phyloP scores from a whole-genome alignment of 768 basidiomycete genomes.

The Lactarius hatsudake region DNA sequence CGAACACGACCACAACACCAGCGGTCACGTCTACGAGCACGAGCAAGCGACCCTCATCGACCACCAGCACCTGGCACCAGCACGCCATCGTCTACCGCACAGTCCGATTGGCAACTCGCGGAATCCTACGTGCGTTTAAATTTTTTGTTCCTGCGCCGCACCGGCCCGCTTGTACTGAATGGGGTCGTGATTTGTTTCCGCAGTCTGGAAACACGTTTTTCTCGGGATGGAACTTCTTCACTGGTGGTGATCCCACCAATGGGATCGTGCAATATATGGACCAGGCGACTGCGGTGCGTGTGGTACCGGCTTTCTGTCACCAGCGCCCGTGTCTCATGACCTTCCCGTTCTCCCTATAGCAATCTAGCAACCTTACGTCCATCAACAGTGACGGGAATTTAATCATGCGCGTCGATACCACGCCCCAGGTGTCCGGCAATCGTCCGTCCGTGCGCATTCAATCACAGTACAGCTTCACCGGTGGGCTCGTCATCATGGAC shows the following conservation, averaged over 20 bases:
- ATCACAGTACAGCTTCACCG: constrained; percentile 55
- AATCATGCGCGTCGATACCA: constrained; percentile 88
- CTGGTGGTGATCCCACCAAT: constrained; percentile 68
- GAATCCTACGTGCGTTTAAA: constrained; percentile 52
- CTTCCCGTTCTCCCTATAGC: constrained; percentile 34
- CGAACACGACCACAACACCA: not conserved
- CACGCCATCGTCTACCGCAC: constrained; percentile 21
- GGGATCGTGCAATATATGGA: constrained; percentile 69
- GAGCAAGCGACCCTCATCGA: constrained; percentile 27
- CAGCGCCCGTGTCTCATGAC: constrained; percentile 14
- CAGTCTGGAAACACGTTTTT: constrained; percentile 75
- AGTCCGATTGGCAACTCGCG: constrained; percentile 45
- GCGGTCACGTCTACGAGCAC: constrained; percentile 5
- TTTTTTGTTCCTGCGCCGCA: not conserved
- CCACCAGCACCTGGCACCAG: constrained; percentile 28
- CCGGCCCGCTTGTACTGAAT: not conserved
- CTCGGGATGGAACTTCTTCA: constrained; percentile 75
- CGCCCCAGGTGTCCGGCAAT: constrained; percentile 60
- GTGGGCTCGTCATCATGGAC: constrained; percentile 76
- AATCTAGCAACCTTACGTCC: constrained; percentile 55
- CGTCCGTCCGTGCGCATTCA: constrained; percentile 80
- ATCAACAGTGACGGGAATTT: constrained; percentile 73
- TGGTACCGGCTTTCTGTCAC: not conserved
- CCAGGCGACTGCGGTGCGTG: constrained; percentile 54
- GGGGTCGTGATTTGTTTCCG: not conserved